phyloP scores from a whole-genome alignment of 257 asterid genomes.

The Nicotiana knightiana region DNA sequence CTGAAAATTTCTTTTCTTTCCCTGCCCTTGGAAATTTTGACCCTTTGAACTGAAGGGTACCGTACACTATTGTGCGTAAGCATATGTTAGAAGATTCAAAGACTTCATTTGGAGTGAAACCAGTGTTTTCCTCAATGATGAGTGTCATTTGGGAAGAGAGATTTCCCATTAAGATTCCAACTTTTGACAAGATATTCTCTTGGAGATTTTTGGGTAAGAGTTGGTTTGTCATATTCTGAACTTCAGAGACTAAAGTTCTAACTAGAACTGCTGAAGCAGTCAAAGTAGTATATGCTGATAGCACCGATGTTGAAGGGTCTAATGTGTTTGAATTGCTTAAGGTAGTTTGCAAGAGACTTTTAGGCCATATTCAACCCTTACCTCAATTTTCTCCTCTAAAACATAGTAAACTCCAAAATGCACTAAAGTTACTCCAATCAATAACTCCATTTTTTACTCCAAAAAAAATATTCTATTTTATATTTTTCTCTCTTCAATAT shows the following conservation, averaged over 20 bases:
- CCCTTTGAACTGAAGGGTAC: constrained; percentile 4
- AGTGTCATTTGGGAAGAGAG: constrained; percentile 8
- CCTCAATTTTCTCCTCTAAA: no score
- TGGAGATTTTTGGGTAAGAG: constrained; percentile 19
- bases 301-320: constrained; percentile 8
- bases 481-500: no score
- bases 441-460: no score
- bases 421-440: no score
- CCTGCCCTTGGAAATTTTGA: constrained; percentile 14
- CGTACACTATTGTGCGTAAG: background rate
- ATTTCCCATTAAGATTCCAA: constrained; percentile 20
- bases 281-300: constrained; percentile 22
- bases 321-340: background rate
- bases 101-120: constrained; percentile 12
- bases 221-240: constrained; percentile 19
- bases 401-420: no score
- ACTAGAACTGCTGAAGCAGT: constrained; percentile 17
- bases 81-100: constrained; percentile 21
- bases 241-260: constrained; percentile 18
- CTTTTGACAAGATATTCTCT: constrained; percentile 17
- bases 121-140: constrained; percentile 16
- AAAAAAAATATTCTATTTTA: no score
- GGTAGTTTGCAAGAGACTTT: background rate
- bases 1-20: background rate
- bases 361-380: background rate